Base-by-base conservation (phyloP, 2,329 filamentous ascomycete genomes). In the Coniochaeta sp. region DNA sequence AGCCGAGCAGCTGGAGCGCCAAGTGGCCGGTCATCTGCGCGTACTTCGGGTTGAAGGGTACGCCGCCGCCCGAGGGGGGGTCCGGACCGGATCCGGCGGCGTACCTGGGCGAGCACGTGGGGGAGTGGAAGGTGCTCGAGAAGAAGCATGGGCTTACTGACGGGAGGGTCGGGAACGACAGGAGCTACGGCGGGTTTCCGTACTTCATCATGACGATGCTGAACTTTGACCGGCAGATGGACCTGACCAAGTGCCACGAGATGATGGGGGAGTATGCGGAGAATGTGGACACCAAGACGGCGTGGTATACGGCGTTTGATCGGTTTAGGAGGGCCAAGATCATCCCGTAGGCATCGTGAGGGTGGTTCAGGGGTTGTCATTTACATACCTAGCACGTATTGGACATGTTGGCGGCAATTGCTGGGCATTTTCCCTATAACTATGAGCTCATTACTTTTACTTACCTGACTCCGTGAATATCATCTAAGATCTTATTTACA, bases 11-110 rank as follows among this genome's bases (percentile, higher is more conserved):
- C 2, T 79, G 77, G 77, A 72, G 70, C 17, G 64, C 67, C 12
- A 78, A 78, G 64, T 80, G 77, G 77, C 75, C 76, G 2, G 64
- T 77, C 6, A 74, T 79, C 52, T 77, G 74, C 64, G 70, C 74
- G 7, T 79, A 78, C 63, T 79, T 79, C 67, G 74, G 75, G 2
- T 66, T 80, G 42, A 74, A 74, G 62, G 77, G 77, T 1, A 73
- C 73, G 8, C 62, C 65, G 2, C 70, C 72, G 7, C 68, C 69
- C 8, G 40, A 61, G 3, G 67, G 66, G 2, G 68, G 68, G 8
- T 65, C 64, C 30, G 71, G 68, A 0, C 71, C 70, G 8, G 68
- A 73, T 55, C 72, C 72, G 3, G 66, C 64, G 2, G 65, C 66
- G 56, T 71, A 69, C 61, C 65, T 72, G 26, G 64, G 65, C 2